A percentile compares a stretch with the other conserved stretches of the same genome.
Evolutionary conservation across 257 asterid genomes (phyloP).

Genomic region (Haberlea rhodopensis): DNA sequence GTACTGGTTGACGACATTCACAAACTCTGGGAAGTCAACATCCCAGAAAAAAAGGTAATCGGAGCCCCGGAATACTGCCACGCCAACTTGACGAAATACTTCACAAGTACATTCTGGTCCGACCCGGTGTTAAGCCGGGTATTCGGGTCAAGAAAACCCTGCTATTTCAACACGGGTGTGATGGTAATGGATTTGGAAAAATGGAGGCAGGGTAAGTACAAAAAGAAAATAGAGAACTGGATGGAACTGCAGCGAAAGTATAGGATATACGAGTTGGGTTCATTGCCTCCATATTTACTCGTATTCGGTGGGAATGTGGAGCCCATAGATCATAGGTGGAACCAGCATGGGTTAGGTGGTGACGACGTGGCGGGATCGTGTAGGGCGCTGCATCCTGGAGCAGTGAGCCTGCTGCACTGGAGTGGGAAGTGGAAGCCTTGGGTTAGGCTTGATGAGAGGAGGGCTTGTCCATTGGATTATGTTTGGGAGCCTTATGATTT

Average conservation of each 20-base stretch:
- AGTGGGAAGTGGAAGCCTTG: conserved; percentile 51
- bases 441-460: conserved; percentile 39
- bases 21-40: conserved; percentile 30
- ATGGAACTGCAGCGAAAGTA: conserved; percentile 36
- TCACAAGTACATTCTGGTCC: conserved; percentile 38
- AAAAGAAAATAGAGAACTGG: conserved; percentile 35
- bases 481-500: conserved; percentile 45
- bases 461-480: conserved; percentile 42
- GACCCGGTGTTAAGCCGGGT: conserved; percentile 32
- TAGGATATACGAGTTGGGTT: conserved; percentile 40
- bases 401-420: conserved; percentile 47
- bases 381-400: conserved; percentile 43
- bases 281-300: conserved; percentile 39
- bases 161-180: conserved; percentile 46
- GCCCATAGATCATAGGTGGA: conserved; percentile 45
- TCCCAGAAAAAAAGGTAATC: conserved; percentile 14
- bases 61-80: conserved; percentile 46
- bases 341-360: conserved; percentile 45
- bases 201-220: conserved; percentile 36
- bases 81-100: conserved; percentile 37
- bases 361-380: conserved; percentile 44
- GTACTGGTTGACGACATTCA: conserved; percentile 35
- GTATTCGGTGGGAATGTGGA: conserved; percentile 42
- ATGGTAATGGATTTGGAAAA: conserved; percentile 38
- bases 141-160: conserved; percentile 30